Conservation (phyloP, 164 flowering plant species). For the Stephania yunnanensis region DNA sequence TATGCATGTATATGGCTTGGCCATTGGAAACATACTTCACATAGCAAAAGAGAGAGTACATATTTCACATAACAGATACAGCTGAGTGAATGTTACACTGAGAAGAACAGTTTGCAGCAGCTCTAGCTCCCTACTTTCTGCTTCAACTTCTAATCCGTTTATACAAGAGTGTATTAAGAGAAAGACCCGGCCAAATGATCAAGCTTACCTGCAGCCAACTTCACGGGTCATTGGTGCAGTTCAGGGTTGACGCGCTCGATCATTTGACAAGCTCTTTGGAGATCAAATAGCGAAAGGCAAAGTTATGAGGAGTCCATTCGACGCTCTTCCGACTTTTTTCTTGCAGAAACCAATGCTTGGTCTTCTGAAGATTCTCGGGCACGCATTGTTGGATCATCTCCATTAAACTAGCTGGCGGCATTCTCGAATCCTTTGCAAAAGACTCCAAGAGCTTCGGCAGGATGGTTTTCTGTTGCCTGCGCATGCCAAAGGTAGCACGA, state of each 20-base stretch:
- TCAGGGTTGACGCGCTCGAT: slow-evolving; percentile 9
- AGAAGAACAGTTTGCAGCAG: slow-evolving; percentile 8
- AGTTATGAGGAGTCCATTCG: slow-evolving; percentile 79
- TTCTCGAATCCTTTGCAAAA: slow-evolving; percentile 63
- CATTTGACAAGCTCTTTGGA: slow-evolving; percentile 65
- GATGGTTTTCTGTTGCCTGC: slow-evolving; percentile 57
- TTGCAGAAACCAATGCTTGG: slow-evolving; percentile 38
- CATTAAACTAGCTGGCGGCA: slow-evolving; percentile 45
- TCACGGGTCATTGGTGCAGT: too few relatives aligned
- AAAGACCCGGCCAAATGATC: neutral
- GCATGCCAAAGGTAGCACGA: slow-evolving; percentile 60
- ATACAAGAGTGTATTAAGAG: slow-evolving; percentile 2
- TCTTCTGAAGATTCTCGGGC: slow-evolving; percentile 55
- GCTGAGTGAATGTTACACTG: slow-evolving; percentile 11
- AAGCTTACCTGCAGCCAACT: too few relatives aligned
- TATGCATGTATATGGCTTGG: too few relatives aligned
- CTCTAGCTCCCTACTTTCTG: neutral
- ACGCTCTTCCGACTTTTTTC: slow-evolving; percentile 58
- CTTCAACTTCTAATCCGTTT: neutral
- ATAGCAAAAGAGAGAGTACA: neutral
- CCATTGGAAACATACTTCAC: neutral
- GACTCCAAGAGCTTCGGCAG: slow-evolving; percentile 77
- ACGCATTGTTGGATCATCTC: slow-evolving; percentile 59
- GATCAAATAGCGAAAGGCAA: slow-evolving; percentile 72
- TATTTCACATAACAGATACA: slow-evolving; percentile 11